Conservation (phyloP, 257 asterid species). For the Solanum piurae region DNA sequence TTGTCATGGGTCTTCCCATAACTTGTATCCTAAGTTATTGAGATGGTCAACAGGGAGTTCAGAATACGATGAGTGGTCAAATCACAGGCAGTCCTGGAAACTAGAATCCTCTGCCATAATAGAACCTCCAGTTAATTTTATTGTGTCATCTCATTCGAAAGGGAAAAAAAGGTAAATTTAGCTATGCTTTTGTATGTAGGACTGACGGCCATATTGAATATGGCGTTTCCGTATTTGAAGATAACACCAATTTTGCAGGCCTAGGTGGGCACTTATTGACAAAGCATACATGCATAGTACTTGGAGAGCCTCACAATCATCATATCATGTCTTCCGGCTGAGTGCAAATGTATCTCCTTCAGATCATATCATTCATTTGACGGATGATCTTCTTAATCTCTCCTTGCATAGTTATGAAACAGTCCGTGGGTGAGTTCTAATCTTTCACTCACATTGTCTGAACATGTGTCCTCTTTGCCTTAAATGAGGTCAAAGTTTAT, state of each 20-base stretch:
- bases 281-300: conserved; percentile 89
- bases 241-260: conserved; percentile 37
- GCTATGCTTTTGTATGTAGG: background rate
- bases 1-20: background rate
- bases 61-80: conserved; percentile 95
- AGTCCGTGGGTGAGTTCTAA: conserved; percentile 69
- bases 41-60: conserved; percentile 59
- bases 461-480: background rate
- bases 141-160: conserved; percentile 76
- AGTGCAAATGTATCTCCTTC: conserved; percentile 51
- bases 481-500: background rate
- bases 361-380: conserved; percentile 41
- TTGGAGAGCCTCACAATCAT: conserved; percentile 96
- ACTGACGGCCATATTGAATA: background rate
- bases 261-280: conserved; percentile 92
- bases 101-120: conserved; percentile 82
- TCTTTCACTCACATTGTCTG: background rate
- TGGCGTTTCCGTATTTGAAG: background rate
- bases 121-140: conserved; percentile 86
- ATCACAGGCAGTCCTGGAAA: conserved; percentile 94
- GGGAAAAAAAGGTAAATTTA: conserved; percentile 78
- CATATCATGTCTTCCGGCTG: conserved; percentile 71
- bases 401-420: conserved; percentile 89
- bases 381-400: conserved; percentile 84
- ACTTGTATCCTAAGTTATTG: background rate